Base-by-base conservation (phyloP, 2,329 filamentous ascomycete species). In the Bisporella sp. region DNA sequence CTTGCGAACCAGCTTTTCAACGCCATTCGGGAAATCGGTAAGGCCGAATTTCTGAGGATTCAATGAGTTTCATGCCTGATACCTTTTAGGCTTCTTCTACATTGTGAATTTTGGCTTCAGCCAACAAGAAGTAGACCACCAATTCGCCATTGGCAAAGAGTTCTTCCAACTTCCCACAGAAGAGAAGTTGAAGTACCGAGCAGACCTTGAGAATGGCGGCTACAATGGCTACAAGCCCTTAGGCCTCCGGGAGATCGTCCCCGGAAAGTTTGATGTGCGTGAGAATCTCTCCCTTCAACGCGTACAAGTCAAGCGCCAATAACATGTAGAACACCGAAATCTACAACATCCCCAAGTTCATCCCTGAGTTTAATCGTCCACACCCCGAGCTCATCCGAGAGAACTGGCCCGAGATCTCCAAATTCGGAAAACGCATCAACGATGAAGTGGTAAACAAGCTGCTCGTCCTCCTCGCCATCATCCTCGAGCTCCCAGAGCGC, bases 71-170 rank as follows among this genome's bases (percentile, higher is more conserved):
- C 29, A 11, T 4, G 1, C 4, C 21, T 4, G 79, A 21, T 21
- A 69, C 35, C 58, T 72, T 47, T 66, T 73, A 56, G 77, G 79
- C 0, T 79, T 84, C 67, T 84, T 84, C 66, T 82, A 83, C 54
- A 74, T 84, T 21, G 76, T 75, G 52, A 81, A 83, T 64, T 83
- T 78, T 54, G 79, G 79, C 32, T 70, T 84, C n/a, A 68, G 66
- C 1, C 78, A 83, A 61, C 78, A 81, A 44, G 69, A 81, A 60
- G 72, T 84, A 1, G 74, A 84, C 55, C 68, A 71, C 5, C 80
- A 84, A 55, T 84, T 83, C 54, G 77, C 79, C 9, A 72, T 84
- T 2, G 80, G 75, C 1, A 77, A 78, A 51, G 70, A 76, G 35
- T 74, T 84, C 54, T 83, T 82, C 58, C 62, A 73, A 4, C 67